Percentiles rank a stretch among this genome's conserved stretches.
These are phyloP conservation scores for Lachancea fermentati DNA, from an alignment of 805 yeast species.

Conservation along the genomic window DNA sequence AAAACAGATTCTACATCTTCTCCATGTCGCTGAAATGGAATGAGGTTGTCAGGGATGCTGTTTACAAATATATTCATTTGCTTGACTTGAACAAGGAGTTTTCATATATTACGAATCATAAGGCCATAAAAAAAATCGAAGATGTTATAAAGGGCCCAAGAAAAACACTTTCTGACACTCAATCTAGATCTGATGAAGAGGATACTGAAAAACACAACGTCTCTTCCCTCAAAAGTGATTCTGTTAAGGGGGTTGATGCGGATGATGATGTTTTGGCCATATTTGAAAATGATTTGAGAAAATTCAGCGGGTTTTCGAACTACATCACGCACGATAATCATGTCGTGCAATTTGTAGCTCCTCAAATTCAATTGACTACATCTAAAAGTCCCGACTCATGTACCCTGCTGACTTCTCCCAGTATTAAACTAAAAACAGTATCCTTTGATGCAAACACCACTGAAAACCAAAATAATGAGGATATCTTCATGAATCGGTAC, in stretches of 20 bases:
- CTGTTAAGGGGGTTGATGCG: slow-evolving; percentile 4
- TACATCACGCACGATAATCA: slow-evolving; percentile 47
- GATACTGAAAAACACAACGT: neutral
- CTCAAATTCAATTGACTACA: slow-evolving; percentile 71
- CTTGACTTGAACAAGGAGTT: slow-evolving; percentile 41
- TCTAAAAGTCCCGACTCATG: slow-evolving; percentile 50
- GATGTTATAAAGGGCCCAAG: slow-evolving; percentile 38
- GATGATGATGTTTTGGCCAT: slow-evolving; percentile 10
- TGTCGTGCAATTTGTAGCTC: slow-evolving; percentile 63
- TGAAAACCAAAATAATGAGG: slow-evolving; percentile 40
- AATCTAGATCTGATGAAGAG: slow-evolving; percentile 2
- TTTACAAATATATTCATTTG: slow-evolving; percentile 53
- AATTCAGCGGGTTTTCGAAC: too few species aligned
- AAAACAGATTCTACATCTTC: slow-evolving; percentile 67
- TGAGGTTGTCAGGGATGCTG: slow-evolving; percentile 55
- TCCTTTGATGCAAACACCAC: slow-evolving; percentile 47
- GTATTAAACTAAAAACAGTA: slow-evolving; percentile 61
- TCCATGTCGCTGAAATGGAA: slow-evolving; percentile 77
- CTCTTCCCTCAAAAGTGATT: slow-evolving; percentile 1
- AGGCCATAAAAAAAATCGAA: slow-evolving; percentile 45
- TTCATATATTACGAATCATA: slow-evolving; percentile 40
- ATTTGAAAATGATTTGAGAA: too few species aligned
- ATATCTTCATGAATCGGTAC: slow-evolving; percentile 56
- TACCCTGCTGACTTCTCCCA: slow-evolving; percentile 67
- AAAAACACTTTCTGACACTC: neutral